These are phyloP conservation scores for Globisporangium polare DNA, from an alignment of 352 stramenopile genomes.

Conservation along the genomic window DNA sequence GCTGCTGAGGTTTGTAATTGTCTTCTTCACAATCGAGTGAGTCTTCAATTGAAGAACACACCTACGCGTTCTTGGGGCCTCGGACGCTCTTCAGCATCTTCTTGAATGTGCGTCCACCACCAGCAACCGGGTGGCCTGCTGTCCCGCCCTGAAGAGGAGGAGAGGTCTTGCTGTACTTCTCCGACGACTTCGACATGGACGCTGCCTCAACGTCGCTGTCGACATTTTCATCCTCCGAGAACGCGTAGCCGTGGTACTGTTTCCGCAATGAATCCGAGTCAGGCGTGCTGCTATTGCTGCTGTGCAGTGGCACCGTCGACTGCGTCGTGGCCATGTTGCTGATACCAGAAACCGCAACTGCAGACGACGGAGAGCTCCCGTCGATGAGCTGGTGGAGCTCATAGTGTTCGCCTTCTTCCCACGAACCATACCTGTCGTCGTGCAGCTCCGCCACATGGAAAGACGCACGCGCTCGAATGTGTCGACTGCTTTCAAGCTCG, in stretches of 20 bases:
- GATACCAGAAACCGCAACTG: background rate
- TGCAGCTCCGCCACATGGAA: conserved; percentile 33
- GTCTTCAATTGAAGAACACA: background rate
- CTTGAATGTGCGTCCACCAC: conserved; percentile 35
- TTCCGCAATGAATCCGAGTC: conserved; percentile 15
- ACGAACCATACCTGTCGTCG: conserved; percentile 9
- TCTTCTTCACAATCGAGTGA: background rate
- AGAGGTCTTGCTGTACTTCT: conserved; percentile 18
- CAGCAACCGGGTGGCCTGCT: background rate
- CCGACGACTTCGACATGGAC: conserved; percentile 16
- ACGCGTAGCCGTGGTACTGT: conserved; percentile 74
- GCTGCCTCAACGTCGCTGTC: conserved; percentile 60
- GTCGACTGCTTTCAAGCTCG: conserved; percentile 18
- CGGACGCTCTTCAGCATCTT: conserved; percentile 81
- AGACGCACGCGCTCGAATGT: conserved; percentile 54
- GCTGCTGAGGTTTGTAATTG: background rate
- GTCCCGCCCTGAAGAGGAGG: background rate
- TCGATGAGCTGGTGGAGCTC: conserved; percentile 11
- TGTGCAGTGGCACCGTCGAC: background rate
- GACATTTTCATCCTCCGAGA: conserved; percentile 74
- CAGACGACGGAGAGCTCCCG: conserved; percentile 2
- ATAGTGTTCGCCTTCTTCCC: conserved; percentile 3
- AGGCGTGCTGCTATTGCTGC: background rate
- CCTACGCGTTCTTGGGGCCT: conserved; percentile 60
- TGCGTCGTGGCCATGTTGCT: background rate